Conservation (phyloP, 345 rosid species). For the Euphorbia tirucalli region DNA sequence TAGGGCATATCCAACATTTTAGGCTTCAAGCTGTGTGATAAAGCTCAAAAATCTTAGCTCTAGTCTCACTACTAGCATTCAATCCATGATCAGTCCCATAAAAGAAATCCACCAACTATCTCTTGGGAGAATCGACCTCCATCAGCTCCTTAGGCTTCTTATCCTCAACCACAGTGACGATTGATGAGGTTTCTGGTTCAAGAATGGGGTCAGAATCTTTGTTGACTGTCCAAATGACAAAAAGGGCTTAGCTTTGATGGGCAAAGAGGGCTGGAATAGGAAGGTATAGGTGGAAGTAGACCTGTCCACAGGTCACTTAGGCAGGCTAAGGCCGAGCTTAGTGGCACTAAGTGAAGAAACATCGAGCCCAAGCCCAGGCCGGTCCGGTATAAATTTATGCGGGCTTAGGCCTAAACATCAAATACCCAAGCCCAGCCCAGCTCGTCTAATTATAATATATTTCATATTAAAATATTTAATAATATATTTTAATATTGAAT, state of each 20-base stretch:
- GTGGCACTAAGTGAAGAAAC: too few relatives aligned
- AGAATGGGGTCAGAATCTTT: constrained; percentile 20
- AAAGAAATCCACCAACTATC: constrained; percentile 57
- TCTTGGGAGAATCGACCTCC: constrained; percentile 63
- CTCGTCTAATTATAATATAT: too few relatives aligned
- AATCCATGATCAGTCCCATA: constrained; percentile 81
- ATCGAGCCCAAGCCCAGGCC: too few relatives aligned
- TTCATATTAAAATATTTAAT: too few relatives aligned
- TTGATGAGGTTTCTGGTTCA: constrained; percentile 17
- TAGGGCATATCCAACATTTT: too few relatives aligned
- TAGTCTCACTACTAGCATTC: constrained; percentile 70
- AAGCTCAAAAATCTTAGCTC: constrained; percentile 85
- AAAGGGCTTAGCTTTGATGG: constrained; percentile 24
- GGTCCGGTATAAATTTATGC: too few relatives aligned
- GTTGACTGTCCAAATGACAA: constrained; percentile 28
- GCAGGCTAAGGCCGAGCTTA: too few relatives aligned
- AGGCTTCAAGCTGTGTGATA: constrained; percentile 81
- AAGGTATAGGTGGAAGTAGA: background rate
- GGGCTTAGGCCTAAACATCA: too few relatives aligned
- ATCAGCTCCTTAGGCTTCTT: constrained; percentile 27
- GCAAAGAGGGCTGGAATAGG: background rate
- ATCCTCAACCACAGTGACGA: constrained; percentile 38
- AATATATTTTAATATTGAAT: too few relatives aligned
- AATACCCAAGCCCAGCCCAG: too few relatives aligned
- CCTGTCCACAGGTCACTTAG: too few relatives aligned